Evolutionary conservation across 1,139 yeast genomes (phyloP), one percentile per base, ranked within the genome.

Genomic region (Suhomyces atakaporum): DNA sequence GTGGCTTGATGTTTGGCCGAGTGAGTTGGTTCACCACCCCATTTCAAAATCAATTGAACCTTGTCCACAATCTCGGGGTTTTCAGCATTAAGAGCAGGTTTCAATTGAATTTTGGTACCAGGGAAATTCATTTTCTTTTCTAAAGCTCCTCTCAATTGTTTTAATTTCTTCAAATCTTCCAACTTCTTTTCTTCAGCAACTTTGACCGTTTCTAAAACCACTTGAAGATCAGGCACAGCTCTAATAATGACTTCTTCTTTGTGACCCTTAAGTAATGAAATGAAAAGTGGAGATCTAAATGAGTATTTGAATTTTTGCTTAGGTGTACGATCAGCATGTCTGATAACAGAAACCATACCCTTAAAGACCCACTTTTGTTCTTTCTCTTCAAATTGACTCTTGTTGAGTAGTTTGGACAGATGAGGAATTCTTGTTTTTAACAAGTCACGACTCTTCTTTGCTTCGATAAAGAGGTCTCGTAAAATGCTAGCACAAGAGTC

Each of bases 21-120:
- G 60, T 94, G 99, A 1, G 99, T 94, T 7, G 98, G 97, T 60
- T 94, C 99, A 47, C 99, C 99, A 51, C 98, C 98, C 98, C 98
- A 94, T 60, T 94, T 94, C 51, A 92, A 71, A 45, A 92, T 94
- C 45, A 94, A 81, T 62, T 94, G 98, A 15, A 92, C 97, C 56
- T 94, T 94, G 47, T 90, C 97, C 13, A 92, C 95, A 4, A 58
- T 35, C 34, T 84, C 90, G 7, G 79, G 77, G 37, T 66, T 71
- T 26, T 78, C 83, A 7, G 70, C 66, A 50, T 78, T 76, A 36
- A 89, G 59, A 4, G 95, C 80, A 0, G 99, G 99, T 58, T 94
- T 94, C 50, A 94, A 69, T 64, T 94, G 99, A 42, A 94, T 86
- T 54, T 94, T 94, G 0, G 99, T 94, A 5, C 99, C 99, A 0